Base-by-base conservation (phyloP, 352 stramenopile genomes). In the Pythium brachiatum region DNA sequence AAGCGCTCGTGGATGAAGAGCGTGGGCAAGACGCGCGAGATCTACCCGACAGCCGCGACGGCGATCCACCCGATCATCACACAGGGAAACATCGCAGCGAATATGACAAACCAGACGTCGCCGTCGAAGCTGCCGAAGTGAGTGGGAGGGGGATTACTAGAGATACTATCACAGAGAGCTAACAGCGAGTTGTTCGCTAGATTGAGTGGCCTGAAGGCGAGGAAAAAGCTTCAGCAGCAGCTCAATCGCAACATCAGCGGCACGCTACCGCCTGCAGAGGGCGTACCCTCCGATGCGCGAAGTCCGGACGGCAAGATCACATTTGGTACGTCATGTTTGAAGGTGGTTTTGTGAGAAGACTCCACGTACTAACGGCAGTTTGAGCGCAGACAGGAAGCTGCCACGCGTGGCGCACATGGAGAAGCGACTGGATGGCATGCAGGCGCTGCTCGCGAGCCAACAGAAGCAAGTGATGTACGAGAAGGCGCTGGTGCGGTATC, bases 1-100 rank as follows among this genome's bases (percentile, higher is more conserved):
- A 86, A 89, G 64, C 79, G 77, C 16, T 84, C 82, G 38, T 91
- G 82, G 82, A 86, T 81, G 62, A 86, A 85, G 41, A 84, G 77
- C 50, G 59, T 89, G 21, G 60, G 50, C 29, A 89, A 82, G 52
- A 70, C 72, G 8, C 54, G 62, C 29, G 69, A 79, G 50, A 69
- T 78, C 27, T 39, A 53, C 12, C 70, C 70, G 6, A 78, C 73
- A 27, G 26, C 7, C 12, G 41, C 8, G 25, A 47, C 25, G 20
- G 38, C 62, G 11, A 69, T 77, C 41, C 78, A 84, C 16, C 69
- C 77, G 8, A 53, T 83, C 25, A 43, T 67, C 32, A 78, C 71
- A 2, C 58, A 54, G 2, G 60, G 69, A 16, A 73, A 79, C 43
- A 76, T 78, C 31, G 57, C 31, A 20, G 21, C n/a, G 11, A 52